Evolutionary conservation across 2,329 filamentous ascomycete genomes (phyloP).

Genomic region (Mycogone perniciosa): DNA sequence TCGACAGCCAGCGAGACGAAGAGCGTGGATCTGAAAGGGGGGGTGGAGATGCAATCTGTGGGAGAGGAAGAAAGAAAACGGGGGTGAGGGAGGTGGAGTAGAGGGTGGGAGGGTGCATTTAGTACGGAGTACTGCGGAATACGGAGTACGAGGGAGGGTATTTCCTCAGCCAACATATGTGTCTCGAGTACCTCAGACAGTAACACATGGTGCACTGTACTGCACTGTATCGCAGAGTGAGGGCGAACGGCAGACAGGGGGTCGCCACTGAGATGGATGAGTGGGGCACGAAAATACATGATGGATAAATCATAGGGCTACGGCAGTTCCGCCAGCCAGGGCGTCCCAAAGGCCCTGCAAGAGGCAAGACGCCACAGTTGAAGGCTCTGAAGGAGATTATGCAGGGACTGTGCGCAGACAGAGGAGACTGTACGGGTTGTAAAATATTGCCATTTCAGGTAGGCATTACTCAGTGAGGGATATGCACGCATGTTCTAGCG

Average conservation of each 20-base stretch:
- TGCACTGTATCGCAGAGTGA: neutral
- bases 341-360: no score
- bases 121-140: neutral
- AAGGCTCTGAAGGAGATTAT: slow-evolving; percentile 22
- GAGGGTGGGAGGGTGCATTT: neutral
- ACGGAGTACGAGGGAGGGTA: slow-evolving; percentile 4
- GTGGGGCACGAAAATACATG: slow-evolving; percentile 1
- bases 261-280: neutral
- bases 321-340: slow-evolving; percentile 10
- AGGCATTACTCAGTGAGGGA: no score
- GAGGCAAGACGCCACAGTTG: no score
- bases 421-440: no score
- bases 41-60: slow-evolving; percentile 15
- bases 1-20: slow-evolving; percentile 12
- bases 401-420: slow-evolving; percentile 20
- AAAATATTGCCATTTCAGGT: no score
- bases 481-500: neutral
- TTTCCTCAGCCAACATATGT: slow-evolving; percentile 3
- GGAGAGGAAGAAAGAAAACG: slow-evolving; percentile 8
- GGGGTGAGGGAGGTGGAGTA: slow-evolving; percentile 1
- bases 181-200: neutral
- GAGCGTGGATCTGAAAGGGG: slow-evolving; percentile 14
- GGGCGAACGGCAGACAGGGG: neutral
- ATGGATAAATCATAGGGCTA: slow-evolving; percentile 12
- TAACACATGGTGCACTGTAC: neutral